These are phyloP conservation scores for Cercospora sp. DNA, from an alignment of 2,329 filamentous ascomycete species.

Conservation along the genomic window DNA sequence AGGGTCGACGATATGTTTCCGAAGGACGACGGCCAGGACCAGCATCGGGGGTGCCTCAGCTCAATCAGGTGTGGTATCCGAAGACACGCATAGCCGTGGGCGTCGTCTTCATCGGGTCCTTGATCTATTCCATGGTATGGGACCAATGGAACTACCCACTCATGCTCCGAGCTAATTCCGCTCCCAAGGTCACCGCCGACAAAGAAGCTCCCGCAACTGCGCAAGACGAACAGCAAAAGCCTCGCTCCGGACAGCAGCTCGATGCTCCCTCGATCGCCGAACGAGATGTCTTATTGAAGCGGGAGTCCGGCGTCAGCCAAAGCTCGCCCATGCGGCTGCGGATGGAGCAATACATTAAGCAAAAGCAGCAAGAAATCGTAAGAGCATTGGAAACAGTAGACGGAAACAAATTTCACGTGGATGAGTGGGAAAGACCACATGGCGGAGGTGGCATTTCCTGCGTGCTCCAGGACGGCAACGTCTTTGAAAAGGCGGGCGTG, in stretches of 20 bases:
- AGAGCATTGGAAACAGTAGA: constrained; percentile 80
- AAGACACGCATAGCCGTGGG: constrained; percentile 50
- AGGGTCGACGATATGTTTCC: constrained; percentile 33
- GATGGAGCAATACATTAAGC: constrained; percentile 95
- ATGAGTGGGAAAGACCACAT: constrained; percentile 83
- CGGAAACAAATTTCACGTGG: constrained; percentile 75
- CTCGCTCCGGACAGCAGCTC: constrained; percentile 39
- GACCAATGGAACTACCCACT: background rate
- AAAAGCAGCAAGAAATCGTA: constrained; percentile 87
- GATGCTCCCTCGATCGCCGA: constrained; percentile 77
- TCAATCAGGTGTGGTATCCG: constrained; percentile 41
- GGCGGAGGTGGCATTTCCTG: constrained; percentile 93
- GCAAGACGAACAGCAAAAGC: constrained; percentile 8
- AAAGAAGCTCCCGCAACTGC: constrained; percentile 25
- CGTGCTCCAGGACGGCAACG: constrained; percentile 91
- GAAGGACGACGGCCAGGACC: constrained; percentile 29
- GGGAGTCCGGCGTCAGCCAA: constrained; percentile 71
- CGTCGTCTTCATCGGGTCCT: constrained; percentile 54
- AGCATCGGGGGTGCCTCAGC: constrained; percentile 38
- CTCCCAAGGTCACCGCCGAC: constrained; percentile 41
- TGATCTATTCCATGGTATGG: constrained; percentile 62
- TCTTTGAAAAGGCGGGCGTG: constrained; percentile 96
- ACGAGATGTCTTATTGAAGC: constrained; percentile 77
- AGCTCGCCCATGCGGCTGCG: constrained; percentile 93
- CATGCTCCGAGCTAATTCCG: background rate